Base-by-base conservation (phyloP, 768 basidiomycete genomes). In the Scleroderma citrinum region DNA sequence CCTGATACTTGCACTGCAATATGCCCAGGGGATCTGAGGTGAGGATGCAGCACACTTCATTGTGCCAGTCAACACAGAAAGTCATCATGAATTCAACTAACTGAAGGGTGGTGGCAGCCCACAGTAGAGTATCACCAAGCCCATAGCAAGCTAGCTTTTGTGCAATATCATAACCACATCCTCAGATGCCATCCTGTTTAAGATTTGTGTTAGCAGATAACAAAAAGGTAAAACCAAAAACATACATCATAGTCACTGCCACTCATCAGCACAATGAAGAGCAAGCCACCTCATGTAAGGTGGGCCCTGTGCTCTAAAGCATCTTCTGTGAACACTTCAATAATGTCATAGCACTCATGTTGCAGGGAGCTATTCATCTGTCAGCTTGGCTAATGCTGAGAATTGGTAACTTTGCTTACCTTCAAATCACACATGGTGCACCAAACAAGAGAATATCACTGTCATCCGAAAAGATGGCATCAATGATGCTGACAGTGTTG, bases 201-300 rank as follows among this genome's bases (percentile, higher is more conserved):
- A n/a, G n/a, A n/a, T n/a, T n/a, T n/a, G n/a, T n/a, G n/a, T n/a
- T n/a, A n/a, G n/a, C n/a, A n/a, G n/a, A n/a, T n/a, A n/a, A n/a
- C n/a, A n/a, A n/a, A n/a, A n/a, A n/a, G n/a, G n/a, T n/a, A n/a
- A n/a, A n/a, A n/a, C n/a, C n/a, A n/a, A 29, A 4, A 8, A 29
- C 26, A 29, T 29, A 51, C 50, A 42, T 42, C 13, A 17, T 47
- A 51, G n/a, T 51, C 50, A 32, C 50, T 31, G 19, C 50, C 38
- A 29, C 19, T 19, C 17, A 51, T 21, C 14, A 51, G 24, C 13
- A 21, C 39, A 38, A 46, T 46, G 6, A 51, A 30, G 7, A 51
- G 34, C 2, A 51, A 19, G 11, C 19, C 23, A 8, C 44, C 38
- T n/a, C 37, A 6, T 3, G 29, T 51, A 8, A 51, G 31, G 8